These are phyloP conservation scores for Ustilago loliicola DNA, from an alignment of 1,284 basidiomycete genomes.

Conservation along the genomic window DNA sequence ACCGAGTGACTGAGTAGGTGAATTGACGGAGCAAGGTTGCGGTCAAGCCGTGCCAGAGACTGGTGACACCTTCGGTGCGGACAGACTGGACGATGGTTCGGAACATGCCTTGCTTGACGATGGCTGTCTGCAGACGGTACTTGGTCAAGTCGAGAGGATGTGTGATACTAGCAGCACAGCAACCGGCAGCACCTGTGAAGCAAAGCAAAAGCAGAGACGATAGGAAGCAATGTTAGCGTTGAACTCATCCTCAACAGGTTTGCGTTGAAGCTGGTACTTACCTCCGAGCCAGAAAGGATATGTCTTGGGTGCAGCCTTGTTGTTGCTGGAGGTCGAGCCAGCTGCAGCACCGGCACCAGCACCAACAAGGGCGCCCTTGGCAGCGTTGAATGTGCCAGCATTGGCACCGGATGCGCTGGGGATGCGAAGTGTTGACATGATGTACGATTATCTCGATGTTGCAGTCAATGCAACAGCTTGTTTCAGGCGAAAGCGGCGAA, in stretches of 20 bases:
- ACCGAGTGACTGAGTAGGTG: conserved; percentile 69
- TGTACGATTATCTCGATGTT: background rate
- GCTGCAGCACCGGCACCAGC: conserved; percentile 41
- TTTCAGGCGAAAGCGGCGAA: background rate
- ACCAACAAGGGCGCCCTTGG: conserved; percentile 49
- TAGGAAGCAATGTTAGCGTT: background rate
- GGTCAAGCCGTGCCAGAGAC: conserved; percentile 67
- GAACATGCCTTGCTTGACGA: conserved; percentile 56
- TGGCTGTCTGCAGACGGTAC: conserved; percentile 70
- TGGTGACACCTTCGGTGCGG: conserved; percentile 54
- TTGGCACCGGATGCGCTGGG: conserved; percentile 33
- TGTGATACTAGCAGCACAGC: conserved; percentile 61
- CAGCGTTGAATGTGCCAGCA: conserved; percentile 42
- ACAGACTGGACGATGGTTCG: conserved; percentile 52
- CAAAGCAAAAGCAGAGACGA: background rate
- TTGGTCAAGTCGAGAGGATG: conserved; percentile 71
- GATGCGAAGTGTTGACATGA: conserved; percentile 36
- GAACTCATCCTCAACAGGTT: background rate
- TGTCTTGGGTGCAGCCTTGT: conserved; percentile 38
- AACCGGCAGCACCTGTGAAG: conserved; percentile 42
- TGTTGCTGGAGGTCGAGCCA: conserved; percentile 16
- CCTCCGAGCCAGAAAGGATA: conserved; percentile 70
- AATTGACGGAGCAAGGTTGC: conserved; percentile 67
- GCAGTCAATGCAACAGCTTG: background rate
- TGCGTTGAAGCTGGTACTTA: conserved; percentile 11